Conservation (phyloP, 2,329 filamentous ascomycete species). For the Microcera coccophila region DNA sequence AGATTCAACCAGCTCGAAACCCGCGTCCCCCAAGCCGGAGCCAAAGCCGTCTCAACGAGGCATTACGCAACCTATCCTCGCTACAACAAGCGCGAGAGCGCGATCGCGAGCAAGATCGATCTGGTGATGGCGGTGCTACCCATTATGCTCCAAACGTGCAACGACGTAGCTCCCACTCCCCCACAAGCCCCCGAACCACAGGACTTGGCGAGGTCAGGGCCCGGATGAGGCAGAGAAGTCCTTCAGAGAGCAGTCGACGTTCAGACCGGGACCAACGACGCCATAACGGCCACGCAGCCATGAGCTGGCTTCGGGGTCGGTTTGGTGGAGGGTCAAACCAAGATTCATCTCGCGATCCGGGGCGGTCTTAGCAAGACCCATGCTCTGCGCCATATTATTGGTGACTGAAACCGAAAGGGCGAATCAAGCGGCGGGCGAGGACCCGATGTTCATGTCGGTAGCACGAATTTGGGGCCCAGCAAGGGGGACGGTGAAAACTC, state of each 20-base stretch:
- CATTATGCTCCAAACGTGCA: slow-evolving; percentile 35
- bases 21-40: slow-evolving; percentile 27
- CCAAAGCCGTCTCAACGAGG: slow-evolving; percentile 29
- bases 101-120: slow-evolving; percentile 24
- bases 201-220: slow-evolving; percentile 29
- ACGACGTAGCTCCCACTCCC: slow-evolving; percentile 38
- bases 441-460: no score
- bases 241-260: slow-evolving; percentile 34
- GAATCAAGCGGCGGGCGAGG: no score
- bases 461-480: no score
- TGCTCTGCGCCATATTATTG: background rate
- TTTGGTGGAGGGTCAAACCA: slow-evolving; percentile 33
- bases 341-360: slow-evolving; percentile 28
- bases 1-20: slow-evolving; percentile 13
- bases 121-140: slow-evolving; percentile 23
- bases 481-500: no score
- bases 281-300: slow-evolving; percentile 33
- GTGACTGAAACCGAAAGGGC: no score
- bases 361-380: slow-evolving; percentile 22
- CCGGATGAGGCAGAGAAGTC: slow-evolving; percentile 37
- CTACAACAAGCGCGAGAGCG: slow-evolving; percentile 26
- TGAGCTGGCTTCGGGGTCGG: slow-evolving; percentile 44
- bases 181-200: slow-evolving; percentile 33
- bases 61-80: slow-evolving; percentile 28
- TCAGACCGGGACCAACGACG: slow-evolving; percentile 28